Base-by-base conservation (phyloP, 2,329 filamentous ascomycete genomes). In the Arachnomyces sp. region DNA sequence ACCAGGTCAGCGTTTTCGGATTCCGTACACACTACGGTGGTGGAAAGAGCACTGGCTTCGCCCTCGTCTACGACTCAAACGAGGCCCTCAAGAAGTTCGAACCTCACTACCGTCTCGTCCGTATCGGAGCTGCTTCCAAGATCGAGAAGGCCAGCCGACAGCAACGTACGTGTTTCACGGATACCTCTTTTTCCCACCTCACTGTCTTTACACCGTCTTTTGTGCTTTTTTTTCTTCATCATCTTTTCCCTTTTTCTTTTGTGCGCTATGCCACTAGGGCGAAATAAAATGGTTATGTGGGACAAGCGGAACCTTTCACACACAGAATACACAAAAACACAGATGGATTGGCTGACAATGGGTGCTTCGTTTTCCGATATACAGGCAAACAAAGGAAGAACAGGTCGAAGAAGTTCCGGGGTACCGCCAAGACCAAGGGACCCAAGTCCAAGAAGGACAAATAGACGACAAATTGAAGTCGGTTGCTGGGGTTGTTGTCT, bases 311-410 rank as follows among this genome's bases (percentile, higher is more conserved):
- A 25, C 21, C 21, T 25, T 25, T 25, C 21, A 25, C 32, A 31
- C 30, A 25, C 21, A 25, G 9, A 25, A 25, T 25, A 25, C 21
- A 9, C 21, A 25, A 5, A 5, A 25, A 25, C 21, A 25, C 21
- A 25, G 21, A 25, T 25, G 21, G 21, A 11, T 40, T 35, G 28
- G 38, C 47, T 48, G 43, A 44, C 44, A 11, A 35, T 35, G 31
- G 41, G 43, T 43, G 39, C 8, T 44, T 31, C 36, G 37, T 31
- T 44, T 49, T 44, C 53, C 53, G 35, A 15, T 44, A 44, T 58
- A 77, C 73, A 96, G 90, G 90, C 84, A 98, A 98, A 81, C 92
- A 96, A 78, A 86, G 92, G 78, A 98, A 98, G 87, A 98, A 98
- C 86, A 82, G 90, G 72, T 82, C 86, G 75, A 96, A 98, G 88